Evolutionary conservation across 1,139 yeast genomes (phyloP), one percentile per base, ranked within the genome.

Genomic region (Pichia kudriavzevii): DNA sequence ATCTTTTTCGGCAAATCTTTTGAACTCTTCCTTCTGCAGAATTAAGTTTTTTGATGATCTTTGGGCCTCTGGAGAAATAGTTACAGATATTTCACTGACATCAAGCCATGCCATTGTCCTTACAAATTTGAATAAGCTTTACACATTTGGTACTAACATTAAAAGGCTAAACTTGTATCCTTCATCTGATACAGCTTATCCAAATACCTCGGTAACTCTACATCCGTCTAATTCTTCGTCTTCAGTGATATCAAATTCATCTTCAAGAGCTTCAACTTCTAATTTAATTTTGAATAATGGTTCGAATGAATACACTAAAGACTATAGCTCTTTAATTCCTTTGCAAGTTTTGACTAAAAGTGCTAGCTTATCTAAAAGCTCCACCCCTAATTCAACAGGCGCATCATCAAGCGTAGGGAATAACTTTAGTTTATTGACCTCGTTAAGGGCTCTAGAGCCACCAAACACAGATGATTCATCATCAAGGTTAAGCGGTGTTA

Each of bases 71-170:
- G 49, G 55, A 9, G 55, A 59, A 19, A 48, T 52, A 4, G 63
- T 79, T 2, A 45, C 50, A 7, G 61, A 61, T 14, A 59, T 76
- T 1, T 72, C 74, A 0, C 55, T 76, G 2, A 78, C 87, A 26
- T 72, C 74, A 44, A 81, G 80, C 47, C 95, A 84, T 53, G 64
- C 85, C 0, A 50, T 84, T 2, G 70, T 67, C 1, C 50, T 82
- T 17, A 70, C 81, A 1, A 48, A 60, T 1, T 50, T 59, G 9
- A 77, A 78, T 26, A 67, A 66, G 14, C 61, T 84, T 2, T 81
- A 66, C 45, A 59, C 88, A 0, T 87, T 95, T 94, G 96, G 96
- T 0, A 27, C 26, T 13, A 34, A 40, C 25, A 16, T 37, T 8
- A 35, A 34, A 26, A 29, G 43, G 11, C 14, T 40, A 4, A 29